A percentile compares a stretch with the other conserved stretches of the same genome.
These are phyloP conservation scores for Debaryomyces sp. DNA, from an alignment of 1,139 yeast genomes.

Conservation along the genomic window DNA sequence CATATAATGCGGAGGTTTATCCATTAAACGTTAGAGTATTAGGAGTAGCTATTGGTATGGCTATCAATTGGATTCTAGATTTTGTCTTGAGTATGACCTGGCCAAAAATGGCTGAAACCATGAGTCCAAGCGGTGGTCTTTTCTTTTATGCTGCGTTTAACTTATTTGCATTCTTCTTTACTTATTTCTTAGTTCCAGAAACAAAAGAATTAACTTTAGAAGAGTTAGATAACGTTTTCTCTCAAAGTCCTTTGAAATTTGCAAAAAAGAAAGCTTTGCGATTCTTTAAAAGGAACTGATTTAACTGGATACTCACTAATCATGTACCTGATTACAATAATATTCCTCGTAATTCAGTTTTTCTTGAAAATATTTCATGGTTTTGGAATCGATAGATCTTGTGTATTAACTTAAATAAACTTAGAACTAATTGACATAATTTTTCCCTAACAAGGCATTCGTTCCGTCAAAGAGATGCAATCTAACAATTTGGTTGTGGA, in stretches of 20 bases:
- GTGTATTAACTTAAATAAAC: too few species aligned
- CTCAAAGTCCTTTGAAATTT: background rate
- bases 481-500: too few species aligned
- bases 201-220: slow-evolving; percentile 71
- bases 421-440: too few species aligned
- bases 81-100: slow-evolving; percentile 80
- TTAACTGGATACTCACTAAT: background rate
- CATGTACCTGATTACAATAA: background rate
- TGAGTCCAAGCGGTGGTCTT: slow-evolving; percentile 82
- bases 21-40: slow-evolving; percentile 82
- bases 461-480: too few species aligned
- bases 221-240: slow-evolving; percentile 66
- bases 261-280: background rate
- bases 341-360: background rate
- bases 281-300: background rate
- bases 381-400: too few species aligned
- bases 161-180: slow-evolving; percentile 69
- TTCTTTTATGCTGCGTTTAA: slow-evolving; percentile 95
- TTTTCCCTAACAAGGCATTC: too few species aligned
- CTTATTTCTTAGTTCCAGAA: slow-evolving; percentile 68
- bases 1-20: slow-evolving; percentile 86
- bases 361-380: background rate
- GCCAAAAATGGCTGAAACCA: slow-evolving; percentile 70
- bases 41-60: slow-evolving; percentile 85
- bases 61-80: slow-evolving; percentile 85